phyloP scores from a whole-genome alignment of 129 eudicot species.

The Saussurea involucrata region DNA sequence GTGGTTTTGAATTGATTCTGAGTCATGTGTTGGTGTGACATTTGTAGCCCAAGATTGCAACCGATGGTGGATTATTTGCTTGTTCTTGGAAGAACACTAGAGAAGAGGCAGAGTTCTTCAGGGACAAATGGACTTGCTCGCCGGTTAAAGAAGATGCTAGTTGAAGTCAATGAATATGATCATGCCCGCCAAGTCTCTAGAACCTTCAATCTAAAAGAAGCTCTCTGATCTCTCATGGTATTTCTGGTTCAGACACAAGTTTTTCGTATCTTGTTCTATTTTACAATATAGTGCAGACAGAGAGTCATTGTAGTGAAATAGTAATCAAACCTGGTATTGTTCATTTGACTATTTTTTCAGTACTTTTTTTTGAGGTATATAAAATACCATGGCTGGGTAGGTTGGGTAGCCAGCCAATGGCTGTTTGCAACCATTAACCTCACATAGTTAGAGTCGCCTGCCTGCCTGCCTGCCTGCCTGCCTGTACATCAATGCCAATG shows the following conservation, averaged over 20 bases:
- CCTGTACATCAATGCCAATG: no score
- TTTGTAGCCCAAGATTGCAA: constrained; percentile 65
- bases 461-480: no score
- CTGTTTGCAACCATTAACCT: no score
- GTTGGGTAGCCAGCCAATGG: background rate
- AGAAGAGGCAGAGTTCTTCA: constrained; percentile 48
- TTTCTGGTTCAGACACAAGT: background rate
- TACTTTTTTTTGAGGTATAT: background rate
- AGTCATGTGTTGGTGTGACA: background rate
- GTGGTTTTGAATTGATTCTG: background rate
- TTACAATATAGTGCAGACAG: constrained; percentile 4
- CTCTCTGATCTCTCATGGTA: constrained; percentile 36
- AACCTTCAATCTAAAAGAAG: constrained; percentile 87
- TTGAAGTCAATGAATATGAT: constrained; percentile 84
- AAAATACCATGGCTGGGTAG: background rate
- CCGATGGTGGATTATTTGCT: constrained; percentile 74
- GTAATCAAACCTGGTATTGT: background rate
- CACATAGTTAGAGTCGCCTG: no score
- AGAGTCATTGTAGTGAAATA: background rate
- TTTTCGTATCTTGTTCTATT: background rate
- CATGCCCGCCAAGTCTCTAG: constrained; percentile 68
- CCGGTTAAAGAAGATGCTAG: constrained; percentile 89
- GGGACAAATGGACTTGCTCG: constrained; percentile 68
- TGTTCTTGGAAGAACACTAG: constrained; percentile 53
- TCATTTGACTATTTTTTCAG: background rate